phyloP scores from a whole-genome alignment of 2,329 filamentous ascomycete genomes.

The Cercospora citrullina region DNA sequence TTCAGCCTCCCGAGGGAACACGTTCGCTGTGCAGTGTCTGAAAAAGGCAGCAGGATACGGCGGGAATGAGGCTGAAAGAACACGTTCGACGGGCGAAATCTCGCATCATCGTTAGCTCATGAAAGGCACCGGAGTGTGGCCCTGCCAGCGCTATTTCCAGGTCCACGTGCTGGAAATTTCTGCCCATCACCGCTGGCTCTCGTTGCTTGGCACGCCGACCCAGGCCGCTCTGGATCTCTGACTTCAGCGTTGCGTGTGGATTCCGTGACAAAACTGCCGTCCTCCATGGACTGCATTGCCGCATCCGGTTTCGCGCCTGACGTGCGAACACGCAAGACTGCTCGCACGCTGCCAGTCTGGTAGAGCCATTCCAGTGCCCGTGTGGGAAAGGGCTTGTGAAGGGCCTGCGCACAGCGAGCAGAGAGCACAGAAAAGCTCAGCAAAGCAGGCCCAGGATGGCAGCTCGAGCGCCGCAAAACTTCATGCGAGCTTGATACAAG shows the following conservation, averaged over 20 bases:
- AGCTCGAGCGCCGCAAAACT: slow-evolving; percentile 11
- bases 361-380: slow-evolving; percentile 13
- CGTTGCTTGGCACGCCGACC: background rate
- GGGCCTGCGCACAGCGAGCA: background rate
- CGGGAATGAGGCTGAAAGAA: background rate
- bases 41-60: background rate
- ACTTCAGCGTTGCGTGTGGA: slow-evolving; percentile 3
- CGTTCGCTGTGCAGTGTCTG: background rate
- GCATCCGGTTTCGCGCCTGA: slow-evolving; percentile 16
- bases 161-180: slow-evolving; percentile 9
- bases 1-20: background rate
- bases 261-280: slow-evolving; percentile 3
- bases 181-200: background rate
- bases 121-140: background rate
- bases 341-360: slow-evolving; percentile 7
- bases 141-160: slow-evolving; percentile 1
- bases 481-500: slow-evolving; percentile 3
- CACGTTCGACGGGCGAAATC: background rate
- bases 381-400: slow-evolving; percentile 14
- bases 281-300: slow-evolving; percentile 20
- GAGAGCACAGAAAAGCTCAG: background rate
- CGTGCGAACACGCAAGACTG: slow-evolving; percentile 16
- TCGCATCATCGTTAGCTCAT: slow-evolving; percentile 6
- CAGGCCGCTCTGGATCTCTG: slow-evolving; percentile 7
- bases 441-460: slow-evolving; percentile 1